Conservation (phyloP, 129 eudicot genomes). For the Artemisia annua region DNA sequence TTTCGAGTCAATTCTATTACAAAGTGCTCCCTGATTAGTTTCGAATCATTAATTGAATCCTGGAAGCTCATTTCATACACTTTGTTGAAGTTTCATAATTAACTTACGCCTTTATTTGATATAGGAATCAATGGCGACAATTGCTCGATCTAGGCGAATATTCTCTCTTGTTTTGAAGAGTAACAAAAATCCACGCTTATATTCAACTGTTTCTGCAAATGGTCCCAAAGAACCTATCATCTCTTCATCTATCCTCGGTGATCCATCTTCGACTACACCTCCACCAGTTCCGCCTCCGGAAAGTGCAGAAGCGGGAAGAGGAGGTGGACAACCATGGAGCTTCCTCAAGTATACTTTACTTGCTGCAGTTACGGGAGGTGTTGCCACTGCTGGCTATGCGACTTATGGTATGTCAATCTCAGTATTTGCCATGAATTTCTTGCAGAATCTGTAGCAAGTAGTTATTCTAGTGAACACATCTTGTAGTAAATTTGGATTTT, state of each 20-base stretch:
- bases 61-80: too few species aligned
- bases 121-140: conserved; percentile 48
- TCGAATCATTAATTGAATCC: too few species aligned
- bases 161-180: conserved; percentile 34
- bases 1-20: too few species aligned
- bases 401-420: conserved; percentile 50
- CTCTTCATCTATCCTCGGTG: conserved; percentile 30
- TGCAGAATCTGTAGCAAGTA: too few species aligned
- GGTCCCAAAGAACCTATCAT: conserved; percentile 51
- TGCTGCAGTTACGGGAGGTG: conserved; percentile 63
- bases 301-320: conserved; percentile 27
- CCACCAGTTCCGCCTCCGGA: conserved; percentile 45
- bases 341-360: conserved; percentile 55
- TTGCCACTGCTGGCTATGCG: conserved; percentile 74
- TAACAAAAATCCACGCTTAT: conserved; percentile 35
- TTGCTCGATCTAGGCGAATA: conserved; percentile 35
- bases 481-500: too few species aligned
- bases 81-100: too few species aligned
- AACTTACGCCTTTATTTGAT: not conserved
- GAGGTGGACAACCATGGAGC: conserved; percentile 42
- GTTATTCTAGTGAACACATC: too few species aligned
- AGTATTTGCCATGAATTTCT: too few species aligned
- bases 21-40: too few species aligned
- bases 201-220: conserved; percentile 41
- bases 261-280: not conserved